Percentiles rank a stretch among this genome's conserved stretches.
phyloP scores from a whole-genome alignment of 1,139 yeast genomes.

The Diutina ranongensis region DNA sequence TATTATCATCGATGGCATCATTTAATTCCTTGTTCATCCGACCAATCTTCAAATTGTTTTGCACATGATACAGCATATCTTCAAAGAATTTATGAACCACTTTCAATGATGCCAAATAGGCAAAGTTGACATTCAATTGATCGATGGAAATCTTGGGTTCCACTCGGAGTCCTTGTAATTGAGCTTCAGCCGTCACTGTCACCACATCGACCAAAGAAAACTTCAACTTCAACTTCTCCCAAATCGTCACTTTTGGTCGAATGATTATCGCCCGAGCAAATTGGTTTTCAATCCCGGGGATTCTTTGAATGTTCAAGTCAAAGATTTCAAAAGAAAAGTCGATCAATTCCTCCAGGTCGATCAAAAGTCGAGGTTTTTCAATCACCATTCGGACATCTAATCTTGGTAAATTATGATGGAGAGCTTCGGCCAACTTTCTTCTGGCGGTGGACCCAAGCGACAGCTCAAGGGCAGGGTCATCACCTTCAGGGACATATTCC shows the following conservation, averaged over 20 bases:
- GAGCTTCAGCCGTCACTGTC: constrained; percentile 16
- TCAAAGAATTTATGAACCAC: constrained; percentile 23
- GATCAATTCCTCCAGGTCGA: constrained; percentile 9
- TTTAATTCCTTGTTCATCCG: constrained; percentile 20
- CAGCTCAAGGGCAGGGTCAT: constrained; percentile 5
- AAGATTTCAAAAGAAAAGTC: constrained; percentile 28
- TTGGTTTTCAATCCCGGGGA: constrained; percentile 25
- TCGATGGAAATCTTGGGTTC: constrained; percentile 16
- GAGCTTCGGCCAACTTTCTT: constrained; percentile 9
- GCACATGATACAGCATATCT: constrained; percentile 18
- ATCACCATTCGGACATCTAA: constrained; percentile 8
- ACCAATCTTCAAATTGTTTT: constrained; percentile 20
- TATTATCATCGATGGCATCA: constrained; percentile 12
- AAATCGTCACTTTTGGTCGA: constrained; percentile 23
- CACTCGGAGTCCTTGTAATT: constrained; percentile 22
- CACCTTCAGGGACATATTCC: constrained; percentile 8
- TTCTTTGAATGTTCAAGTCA: constrained; percentile 21
- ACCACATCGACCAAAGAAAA: constrained; percentile 10
- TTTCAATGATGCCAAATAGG: constrained; percentile 20
- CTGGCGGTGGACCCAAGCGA: constrained; percentile 15
- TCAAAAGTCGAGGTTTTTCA: not conserved
- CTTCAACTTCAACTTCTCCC: constrained; percentile 13
- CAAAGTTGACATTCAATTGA: constrained; percentile 17
- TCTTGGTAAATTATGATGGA: not conserved
- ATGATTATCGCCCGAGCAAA: constrained; percentile 25